phyloP scores from a whole-genome alignment of 495 filamentous ascomycete species.

The Aspergillus conjunctus region DNA sequence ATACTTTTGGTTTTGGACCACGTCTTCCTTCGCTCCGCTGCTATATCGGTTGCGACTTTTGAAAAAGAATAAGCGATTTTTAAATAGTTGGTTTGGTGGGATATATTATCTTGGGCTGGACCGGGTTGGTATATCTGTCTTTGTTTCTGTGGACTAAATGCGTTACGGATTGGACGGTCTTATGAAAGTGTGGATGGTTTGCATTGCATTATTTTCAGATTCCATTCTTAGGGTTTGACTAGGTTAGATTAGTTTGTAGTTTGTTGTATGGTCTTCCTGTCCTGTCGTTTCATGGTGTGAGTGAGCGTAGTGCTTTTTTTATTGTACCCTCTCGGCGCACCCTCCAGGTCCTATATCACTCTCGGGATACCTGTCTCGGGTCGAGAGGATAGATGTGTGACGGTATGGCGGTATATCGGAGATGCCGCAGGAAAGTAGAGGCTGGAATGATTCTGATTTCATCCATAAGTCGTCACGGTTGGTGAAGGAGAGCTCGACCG shows the following conservation, averaged over 20 bases:
- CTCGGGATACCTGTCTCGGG: too few relatives aligned
- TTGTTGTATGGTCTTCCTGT: constrained; percentile 4
- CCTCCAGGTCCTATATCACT: neutral
- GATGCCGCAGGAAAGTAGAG: too few relatives aligned
- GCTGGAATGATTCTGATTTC: too few relatives aligned
- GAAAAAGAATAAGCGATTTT: neutral
- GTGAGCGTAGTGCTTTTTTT: neutral
- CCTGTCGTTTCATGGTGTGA: constrained; percentile 1
- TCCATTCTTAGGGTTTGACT: neutral
- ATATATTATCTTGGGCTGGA: constrained; percentile 1
- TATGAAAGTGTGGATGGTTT: neutral
- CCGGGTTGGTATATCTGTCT: neutral
- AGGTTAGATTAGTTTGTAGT: constrained; percentile 1
- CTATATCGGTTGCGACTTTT: neutral
- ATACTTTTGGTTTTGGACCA: neutral
- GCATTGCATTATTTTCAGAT: neutral
- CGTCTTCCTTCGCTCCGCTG: neutral
- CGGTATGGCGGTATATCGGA: too few relatives aligned
- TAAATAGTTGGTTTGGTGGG: neutral
- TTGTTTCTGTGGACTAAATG: neutral
- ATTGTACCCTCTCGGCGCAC: neutral
- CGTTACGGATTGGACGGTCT: neutral
- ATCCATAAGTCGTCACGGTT: too few relatives aligned
- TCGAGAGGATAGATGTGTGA: too few relatives aligned
- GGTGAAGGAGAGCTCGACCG: too few relatives aligned